Evolutionary conservation across 768 basidiomycete genomes (phyloP).

Genomic region (Cystofilobasidium ferigula): DNA sequence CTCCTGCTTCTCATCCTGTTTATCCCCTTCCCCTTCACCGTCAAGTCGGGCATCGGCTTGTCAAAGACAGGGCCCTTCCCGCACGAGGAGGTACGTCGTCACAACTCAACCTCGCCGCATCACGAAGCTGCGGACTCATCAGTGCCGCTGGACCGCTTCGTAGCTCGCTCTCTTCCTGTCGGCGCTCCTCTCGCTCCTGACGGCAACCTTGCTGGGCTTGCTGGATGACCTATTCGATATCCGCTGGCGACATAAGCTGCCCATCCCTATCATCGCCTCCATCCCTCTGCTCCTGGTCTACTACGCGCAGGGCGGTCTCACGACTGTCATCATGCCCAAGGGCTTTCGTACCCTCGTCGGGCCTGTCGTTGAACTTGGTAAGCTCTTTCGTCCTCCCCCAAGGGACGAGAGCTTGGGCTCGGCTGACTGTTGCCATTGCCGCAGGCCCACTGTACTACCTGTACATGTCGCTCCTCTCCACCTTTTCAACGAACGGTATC

Average conservation of each 20-base stretch:
- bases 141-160: background rate
- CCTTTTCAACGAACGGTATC: constrained; percentile 94
- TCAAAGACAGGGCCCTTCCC: constrained; percentile 36
- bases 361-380: constrained; percentile 76
- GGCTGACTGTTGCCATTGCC: background rate
- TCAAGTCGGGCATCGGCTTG: constrained; percentile 12
- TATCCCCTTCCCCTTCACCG: constrained; percentile 77
- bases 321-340: constrained; percentile 84
- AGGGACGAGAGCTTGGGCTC: too few relatives aligned
- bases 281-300: constrained; percentile 93
- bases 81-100: constrained; percentile 37
- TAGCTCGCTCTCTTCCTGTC: constrained; percentile 88
- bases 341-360: constrained; percentile 53
- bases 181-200: constrained; percentile 77
- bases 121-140: background rate
- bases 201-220: constrained; percentile 88
- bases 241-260: constrained; percentile 93
- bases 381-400: background rate
- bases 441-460: constrained; percentile 87
- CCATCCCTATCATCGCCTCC: constrained; percentile 89
- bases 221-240: constrained; percentile 97
- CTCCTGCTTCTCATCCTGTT: constrained; percentile 78
- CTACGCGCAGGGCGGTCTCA: constrained; percentile 86
- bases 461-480: constrained; percentile 92
- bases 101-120: background rate